Percentiles rank a stretch among this genome's conserved stretches.
phyloP scores from a whole-genome alignment of 2,329 filamentous ascomycete species.

The Fusarium pseudoanthophilum region DNA sequence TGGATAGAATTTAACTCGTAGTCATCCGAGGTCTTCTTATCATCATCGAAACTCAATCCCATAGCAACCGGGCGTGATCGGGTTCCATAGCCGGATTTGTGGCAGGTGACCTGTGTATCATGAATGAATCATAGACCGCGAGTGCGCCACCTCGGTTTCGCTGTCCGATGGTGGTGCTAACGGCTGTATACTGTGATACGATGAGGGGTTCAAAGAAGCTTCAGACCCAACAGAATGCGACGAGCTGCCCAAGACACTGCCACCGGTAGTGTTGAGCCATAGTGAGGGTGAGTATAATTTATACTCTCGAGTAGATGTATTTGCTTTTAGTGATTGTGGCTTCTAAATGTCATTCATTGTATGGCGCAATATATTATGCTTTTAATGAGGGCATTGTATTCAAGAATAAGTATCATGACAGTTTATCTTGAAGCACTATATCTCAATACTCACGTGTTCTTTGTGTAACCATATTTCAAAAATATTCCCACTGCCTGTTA shows the following conservation, averaged over 20 bases:
- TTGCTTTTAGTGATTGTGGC: too few relatives aligned
- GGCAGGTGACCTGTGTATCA: background rate
- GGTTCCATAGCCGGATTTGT: background rate
- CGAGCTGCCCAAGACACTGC: background rate
- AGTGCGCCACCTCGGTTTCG: background rate
- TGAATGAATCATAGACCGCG: background rate
- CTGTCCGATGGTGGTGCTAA: background rate
- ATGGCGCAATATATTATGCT: background rate
- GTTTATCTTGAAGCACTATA: too few relatives aligned
- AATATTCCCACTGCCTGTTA: too few relatives aligned
- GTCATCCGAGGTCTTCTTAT: background rate
- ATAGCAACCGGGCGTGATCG: background rate
- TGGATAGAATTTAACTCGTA: background rate
- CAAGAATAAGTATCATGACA: too few relatives aligned
- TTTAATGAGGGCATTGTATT: rapidly evolving
- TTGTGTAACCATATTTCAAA: too few relatives aligned
- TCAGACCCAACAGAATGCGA: background rate
- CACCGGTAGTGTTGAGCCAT: rapidly evolving
- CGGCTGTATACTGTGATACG: background rate
- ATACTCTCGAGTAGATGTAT: rapidly evolving
- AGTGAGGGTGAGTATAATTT: rapidly evolving
- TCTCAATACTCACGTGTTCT: too few relatives aligned
- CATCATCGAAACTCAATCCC: background rate
- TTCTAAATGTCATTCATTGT: rapidly evolving
- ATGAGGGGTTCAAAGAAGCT: background rate